Conservation (phyloP, 176 grass and related monocot species). For the Aegilops speltoides region DNA sequence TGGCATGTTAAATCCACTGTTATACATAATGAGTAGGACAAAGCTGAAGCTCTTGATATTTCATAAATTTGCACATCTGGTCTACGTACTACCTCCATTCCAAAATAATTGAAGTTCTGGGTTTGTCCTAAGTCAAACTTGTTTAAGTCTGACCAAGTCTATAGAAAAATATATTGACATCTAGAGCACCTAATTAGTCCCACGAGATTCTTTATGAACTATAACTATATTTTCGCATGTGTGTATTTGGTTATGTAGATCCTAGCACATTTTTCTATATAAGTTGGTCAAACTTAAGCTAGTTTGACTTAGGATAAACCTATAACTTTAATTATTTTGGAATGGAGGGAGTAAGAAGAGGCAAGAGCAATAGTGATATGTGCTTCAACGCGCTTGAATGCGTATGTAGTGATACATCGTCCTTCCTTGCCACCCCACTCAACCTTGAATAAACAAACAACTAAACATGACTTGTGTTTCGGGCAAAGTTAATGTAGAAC, state of each 20-base stretch:
- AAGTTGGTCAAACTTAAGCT: too few relatives aligned
- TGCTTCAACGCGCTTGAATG: background rate
- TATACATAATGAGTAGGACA: background rate
- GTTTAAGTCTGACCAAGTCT: too few relatives aligned
- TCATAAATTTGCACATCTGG: background rate
- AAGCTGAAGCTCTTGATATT: background rate
- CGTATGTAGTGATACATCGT: background rate
- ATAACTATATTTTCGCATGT: too few relatives aligned
- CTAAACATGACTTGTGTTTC: conserved; percentile 1
- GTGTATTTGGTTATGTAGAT: too few relatives aligned
- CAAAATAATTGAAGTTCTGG: too few relatives aligned
- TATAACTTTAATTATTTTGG: too few relatives aligned
- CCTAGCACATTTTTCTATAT: too few relatives aligned
- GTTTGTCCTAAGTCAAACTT: too few relatives aligned
- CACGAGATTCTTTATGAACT: too few relatives aligned
- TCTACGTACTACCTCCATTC: background rate
- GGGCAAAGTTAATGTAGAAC: conserved; percentile 6
- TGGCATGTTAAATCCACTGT: background rate
- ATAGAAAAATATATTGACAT: too few relatives aligned
- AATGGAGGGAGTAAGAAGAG: background rate
- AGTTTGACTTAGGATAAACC: too few relatives aligned
- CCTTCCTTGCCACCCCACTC: background rate
- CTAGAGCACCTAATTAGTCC: too few relatives aligned
- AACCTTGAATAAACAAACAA: background rate
- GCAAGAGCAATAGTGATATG: background rate